These are phyloP conservation scores for Hyparrhenia diplandra DNA, from an alignment of 176 grass and related monocot genomes.

Conservation along the genomic window DNA sequence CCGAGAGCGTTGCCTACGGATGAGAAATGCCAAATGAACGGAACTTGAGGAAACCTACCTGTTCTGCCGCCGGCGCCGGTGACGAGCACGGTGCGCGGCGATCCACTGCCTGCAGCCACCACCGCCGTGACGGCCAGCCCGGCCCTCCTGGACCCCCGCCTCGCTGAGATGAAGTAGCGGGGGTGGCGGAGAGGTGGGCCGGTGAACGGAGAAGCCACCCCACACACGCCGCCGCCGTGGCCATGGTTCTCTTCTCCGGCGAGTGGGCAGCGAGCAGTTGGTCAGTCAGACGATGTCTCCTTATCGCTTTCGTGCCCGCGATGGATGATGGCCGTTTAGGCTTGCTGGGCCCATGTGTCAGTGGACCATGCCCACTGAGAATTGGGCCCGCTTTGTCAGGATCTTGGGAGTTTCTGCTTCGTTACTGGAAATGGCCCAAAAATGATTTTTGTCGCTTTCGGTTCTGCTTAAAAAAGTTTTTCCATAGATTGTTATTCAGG, in stretches of 20 bases:
- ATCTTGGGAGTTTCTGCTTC: neutral
- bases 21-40: neutral
- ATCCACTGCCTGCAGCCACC: conserved; percentile 27
- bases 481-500: neutral
- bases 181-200: neutral
- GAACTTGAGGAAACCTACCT: conserved; percentile 34
- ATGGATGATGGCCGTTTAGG: neutral
- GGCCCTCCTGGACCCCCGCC: neutral
- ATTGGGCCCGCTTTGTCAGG: neutral
- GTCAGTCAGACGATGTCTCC: too few species aligned
- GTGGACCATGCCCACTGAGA: neutral
- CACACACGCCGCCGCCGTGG: neutral
- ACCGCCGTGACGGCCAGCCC: conserved; percentile 34
- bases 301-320: neutral
- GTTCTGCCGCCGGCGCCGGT: conserved; percentile 86
- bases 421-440: neutral
- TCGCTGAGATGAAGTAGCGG: neutral
- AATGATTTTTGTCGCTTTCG: too few species aligned
- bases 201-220: neutral
- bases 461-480: neutral
- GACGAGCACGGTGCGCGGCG: conserved; percentile 66
- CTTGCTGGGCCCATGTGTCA: neutral
- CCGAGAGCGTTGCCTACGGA: neutral
- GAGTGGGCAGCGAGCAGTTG: neutral
- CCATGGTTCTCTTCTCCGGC: conserved; percentile 13